Conservation (phyloP, 495 filamentous ascomycete genomes). For the Hyaloscypha bicolor region DNA sequence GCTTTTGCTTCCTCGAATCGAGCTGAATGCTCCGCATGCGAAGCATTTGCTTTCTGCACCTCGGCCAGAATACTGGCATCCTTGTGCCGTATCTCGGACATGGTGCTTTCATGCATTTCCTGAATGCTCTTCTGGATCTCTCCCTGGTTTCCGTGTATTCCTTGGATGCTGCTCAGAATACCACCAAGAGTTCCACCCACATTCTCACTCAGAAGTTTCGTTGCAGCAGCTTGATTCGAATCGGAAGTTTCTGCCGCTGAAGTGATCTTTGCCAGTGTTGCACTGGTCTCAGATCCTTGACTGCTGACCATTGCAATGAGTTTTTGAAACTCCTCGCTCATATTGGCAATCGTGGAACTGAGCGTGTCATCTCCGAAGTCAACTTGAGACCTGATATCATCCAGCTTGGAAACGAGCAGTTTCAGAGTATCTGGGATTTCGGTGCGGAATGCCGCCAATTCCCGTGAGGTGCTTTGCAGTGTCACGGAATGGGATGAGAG, state of each 20-base stretch:
- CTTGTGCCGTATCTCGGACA: conserved; percentile 1
- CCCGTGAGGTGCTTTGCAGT: neutral
- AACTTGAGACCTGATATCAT: neutral
- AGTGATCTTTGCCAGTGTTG: neutral
- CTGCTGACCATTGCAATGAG: neutral
- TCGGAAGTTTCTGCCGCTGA: neutral
- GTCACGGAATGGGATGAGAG: neutral
- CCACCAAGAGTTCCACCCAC: neutral
- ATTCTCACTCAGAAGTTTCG: neutral
- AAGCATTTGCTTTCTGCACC: neutral
- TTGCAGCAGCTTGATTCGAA: neutral
- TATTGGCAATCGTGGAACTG: neutral
- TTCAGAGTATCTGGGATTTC: neutral
- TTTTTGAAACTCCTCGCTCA: neutral
- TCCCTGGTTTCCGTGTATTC: neutral
- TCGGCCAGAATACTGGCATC: neutral
- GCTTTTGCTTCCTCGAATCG: neutral
- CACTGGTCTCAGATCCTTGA: neutral
- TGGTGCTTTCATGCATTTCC: neutral
- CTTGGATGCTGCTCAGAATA: neutral
- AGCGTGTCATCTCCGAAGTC: neutral
- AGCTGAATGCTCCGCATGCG: neutral
- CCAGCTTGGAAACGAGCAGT: neutral
- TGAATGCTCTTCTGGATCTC: neutral
- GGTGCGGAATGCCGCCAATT: neutral